phyloP scores from a whole-genome alignment of 2,329 filamentous ascomycete species.

The Aspergillus fumigatus region DNA sequence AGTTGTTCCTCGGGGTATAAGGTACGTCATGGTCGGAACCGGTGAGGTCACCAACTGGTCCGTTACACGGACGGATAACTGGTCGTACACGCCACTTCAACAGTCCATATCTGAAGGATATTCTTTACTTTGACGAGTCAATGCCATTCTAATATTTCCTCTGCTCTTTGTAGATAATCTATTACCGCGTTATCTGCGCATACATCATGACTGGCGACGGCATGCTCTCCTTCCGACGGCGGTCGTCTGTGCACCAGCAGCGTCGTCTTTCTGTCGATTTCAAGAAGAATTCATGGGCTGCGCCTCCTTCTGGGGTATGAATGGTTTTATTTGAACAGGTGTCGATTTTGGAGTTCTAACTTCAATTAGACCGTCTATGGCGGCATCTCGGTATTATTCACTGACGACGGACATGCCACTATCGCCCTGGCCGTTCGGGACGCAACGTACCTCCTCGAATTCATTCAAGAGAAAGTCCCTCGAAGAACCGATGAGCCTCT shows the following conservation, averaged over 20 bases:
- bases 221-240: slow-evolving; percentile 20
- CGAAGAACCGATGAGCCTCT: slow-evolving; percentile 37
- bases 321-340: neutral
- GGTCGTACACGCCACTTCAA: neutral
- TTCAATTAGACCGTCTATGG: slow-evolving; percentile 38
- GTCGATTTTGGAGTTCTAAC: neutral
- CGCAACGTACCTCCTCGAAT: slow-evolving; percentile 70
- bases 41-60: slow-evolving; percentile 9
- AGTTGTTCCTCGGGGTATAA: neutral
- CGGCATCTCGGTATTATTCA: slow-evolving; percentile 34
- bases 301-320: slow-evolving; percentile 36
- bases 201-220: slow-evolving; percentile 4
- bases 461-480: slow-evolving; percentile 57
- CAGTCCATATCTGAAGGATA: neutral
- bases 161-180: neutral
- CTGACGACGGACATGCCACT: slow-evolving; percentile 45
- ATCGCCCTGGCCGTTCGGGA: slow-evolving; percentile 69
- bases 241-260: slow-evolving; percentile 30
- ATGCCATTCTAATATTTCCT: neutral
- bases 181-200: neutral
- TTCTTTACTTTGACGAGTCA: neutral
- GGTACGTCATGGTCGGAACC: slow-evolving; percentile 3
- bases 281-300: slow-evolving; percentile 32
- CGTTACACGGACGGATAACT: neutral
- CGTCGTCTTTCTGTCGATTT: slow-evolving; percentile 29